Evolutionary conservation across 2,329 filamentous ascomycete species (phyloP).

Genomic region (Monilinia fructigena): DNA sequence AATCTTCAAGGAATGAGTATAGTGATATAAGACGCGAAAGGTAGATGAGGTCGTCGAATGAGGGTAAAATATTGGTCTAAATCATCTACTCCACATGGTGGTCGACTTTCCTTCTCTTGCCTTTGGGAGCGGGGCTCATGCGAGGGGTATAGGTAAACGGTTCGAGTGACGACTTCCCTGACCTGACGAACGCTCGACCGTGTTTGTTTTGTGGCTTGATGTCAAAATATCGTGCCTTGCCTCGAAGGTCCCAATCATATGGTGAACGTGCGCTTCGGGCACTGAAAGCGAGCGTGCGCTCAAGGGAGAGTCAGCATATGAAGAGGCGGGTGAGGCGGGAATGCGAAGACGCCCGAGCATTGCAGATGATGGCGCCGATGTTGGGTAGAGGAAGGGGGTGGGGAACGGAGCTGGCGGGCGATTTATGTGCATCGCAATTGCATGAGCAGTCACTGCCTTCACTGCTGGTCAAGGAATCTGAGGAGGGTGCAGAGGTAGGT

Average conservation of each 20-base stretch:
- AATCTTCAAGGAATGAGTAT: not conserved
- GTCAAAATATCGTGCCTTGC: conserved; percentile 64
- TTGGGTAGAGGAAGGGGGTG: conserved; percentile 57
- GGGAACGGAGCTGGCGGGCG: conserved; percentile 57
- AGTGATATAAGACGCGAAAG: conserved; percentile 5
- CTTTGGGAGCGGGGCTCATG: conserved; percentile 86
- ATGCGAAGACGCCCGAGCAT: conserved; percentile 65
- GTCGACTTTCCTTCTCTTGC: conserved; percentile 78
- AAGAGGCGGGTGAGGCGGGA: conserved; percentile 71
- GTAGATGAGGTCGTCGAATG: not conserved
- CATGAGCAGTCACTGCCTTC: conserved; percentile 57
- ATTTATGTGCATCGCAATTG: conserved; percentile 53
- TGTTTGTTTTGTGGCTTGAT: conserved; percentile 52
- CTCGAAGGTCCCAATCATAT: conserved; percentile 74
- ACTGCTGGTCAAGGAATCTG: conserved; percentile 36
- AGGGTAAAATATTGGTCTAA: conserved; percentile 13
- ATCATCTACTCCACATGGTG: conserved; percentile 40
- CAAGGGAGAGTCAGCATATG: conserved; percentile 58
- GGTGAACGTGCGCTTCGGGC: conserved; percentile 63
- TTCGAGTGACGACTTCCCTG: conserved; percentile 88
- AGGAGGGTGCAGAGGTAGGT: conserved; percentile 46
- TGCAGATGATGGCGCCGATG: conserved; percentile 59
- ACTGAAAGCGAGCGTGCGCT: conserved; percentile 68
- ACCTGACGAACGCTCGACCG: conserved; percentile 68
- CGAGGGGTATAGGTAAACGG: conserved; percentile 82